Base-by-base conservation (phyloP, 2,329 filamentous ascomycete genomes). In the Fusarium udum region DNA sequence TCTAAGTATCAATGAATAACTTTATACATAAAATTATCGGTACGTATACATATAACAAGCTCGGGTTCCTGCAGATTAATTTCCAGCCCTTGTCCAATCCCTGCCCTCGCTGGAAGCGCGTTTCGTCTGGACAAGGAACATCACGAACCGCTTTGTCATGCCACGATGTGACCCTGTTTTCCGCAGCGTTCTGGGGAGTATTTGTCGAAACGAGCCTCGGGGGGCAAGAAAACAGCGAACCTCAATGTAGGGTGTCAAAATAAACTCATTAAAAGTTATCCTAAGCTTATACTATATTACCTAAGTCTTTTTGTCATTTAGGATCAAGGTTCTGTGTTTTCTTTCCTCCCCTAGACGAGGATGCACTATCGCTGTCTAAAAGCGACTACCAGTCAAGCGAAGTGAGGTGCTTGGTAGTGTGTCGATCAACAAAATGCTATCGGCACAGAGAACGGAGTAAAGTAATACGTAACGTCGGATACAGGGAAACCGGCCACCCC, bases 11-110 rank as follows among this genome's bases (percentile, higher is more conserved):
- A 18, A 39, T 24, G n/a, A 15, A 42, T 22, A 32, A 62, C 36
- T 65, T 51, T 36, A 52, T 69, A 61, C 67, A 42, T 52, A 34
- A 48, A 56, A 56, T 68, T 40, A 62, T 66, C 52, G 51, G 51
- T 64, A 68, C 49, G 24, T 51, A 60, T 45, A 49, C 11, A 16
- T 22, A 49, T 9, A 39, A 40, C 56, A 43, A 70, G 45, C 51
- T 67, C 63, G 53, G 70, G 74, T 77, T 72, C 69, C 76, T 74
- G 67, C 76, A 78, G 37, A 51, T 68, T 67, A 78, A 78, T 78
- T 77, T 77, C 76, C 76, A 64, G 70, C 18, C 58, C 61, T 52
- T 52, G 74, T 75, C 67, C n/a, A 57, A 67, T 63, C 75, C 75
- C 61, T 77, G 75, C 53, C 57, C 42, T 39, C 32, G 43, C 67